Conservation (phyloP, 2,329 filamentous ascomycete species). For the Pyricularia sp. region DNA sequence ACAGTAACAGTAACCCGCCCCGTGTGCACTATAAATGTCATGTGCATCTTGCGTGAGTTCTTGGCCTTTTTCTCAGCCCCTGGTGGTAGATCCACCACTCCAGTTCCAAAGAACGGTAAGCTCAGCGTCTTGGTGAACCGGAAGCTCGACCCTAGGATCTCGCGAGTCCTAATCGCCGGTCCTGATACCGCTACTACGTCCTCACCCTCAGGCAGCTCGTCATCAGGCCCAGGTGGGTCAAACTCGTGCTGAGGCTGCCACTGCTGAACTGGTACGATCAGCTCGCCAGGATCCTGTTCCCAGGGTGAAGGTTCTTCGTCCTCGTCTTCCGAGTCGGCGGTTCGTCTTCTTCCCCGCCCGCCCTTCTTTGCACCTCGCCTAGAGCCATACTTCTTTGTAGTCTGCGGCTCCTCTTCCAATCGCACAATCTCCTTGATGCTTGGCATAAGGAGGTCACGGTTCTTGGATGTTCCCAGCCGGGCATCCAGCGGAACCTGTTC, state of each 20-base stretch:
- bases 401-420: constrained; percentile 47
- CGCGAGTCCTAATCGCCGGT: constrained; percentile 44
- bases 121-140: constrained; percentile 82
- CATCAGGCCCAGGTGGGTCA: constrained; percentile 43
- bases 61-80: constrained; percentile 79
- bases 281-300: constrained; percentile 57
- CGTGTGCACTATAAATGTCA: constrained; percentile 85
- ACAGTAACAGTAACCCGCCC: constrained; percentile 77
- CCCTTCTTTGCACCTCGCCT: constrained; percentile 7
- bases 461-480: constrained; percentile 33
- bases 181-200: constrained; percentile 49
- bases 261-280: constrained; percentile 53
- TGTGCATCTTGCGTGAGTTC: constrained; percentile 92
- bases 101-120: constrained; percentile 78
- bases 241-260: constrained; percentile 53
- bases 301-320: constrained; percentile 54
- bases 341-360: constrained; percentile 4
- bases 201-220: constrained; percentile 42
- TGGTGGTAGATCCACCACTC: constrained; percentile 80
- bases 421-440: constrained; percentile 72
- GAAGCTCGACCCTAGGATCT: constrained; percentile 62
- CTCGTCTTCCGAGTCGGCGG: constrained; percentile 28
- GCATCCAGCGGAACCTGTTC: constrained; percentile 42
- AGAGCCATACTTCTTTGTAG: constrained; percentile 15
- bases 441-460: constrained; percentile 47